A percentile compares a stretch with the other conserved stretches of the same genome.
Evolutionary conservation across 805 yeast genomes (phyloP).

Genomic region (Myxozyma neotropica): DNA sequence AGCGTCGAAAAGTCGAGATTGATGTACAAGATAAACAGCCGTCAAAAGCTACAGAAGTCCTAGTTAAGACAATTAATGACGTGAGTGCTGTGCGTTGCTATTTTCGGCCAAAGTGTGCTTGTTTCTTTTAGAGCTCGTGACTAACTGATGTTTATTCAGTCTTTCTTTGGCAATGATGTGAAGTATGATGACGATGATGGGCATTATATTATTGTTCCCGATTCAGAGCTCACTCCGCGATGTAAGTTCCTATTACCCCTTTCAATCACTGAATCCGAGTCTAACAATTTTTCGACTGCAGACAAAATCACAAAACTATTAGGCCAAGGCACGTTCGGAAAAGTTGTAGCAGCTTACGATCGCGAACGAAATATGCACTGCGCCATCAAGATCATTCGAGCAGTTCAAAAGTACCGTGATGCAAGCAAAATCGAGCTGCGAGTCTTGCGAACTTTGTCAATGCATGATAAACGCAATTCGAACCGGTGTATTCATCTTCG

Average conservation of each 20-base stretch:
- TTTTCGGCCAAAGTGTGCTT: no score
- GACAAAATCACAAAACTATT: constrained; percentile 67
- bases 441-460: constrained; percentile 71
- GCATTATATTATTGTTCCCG: constrained; percentile 43
- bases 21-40: constrained; percentile 32
- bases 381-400: constrained; percentile 90
- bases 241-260: constrained; percentile 7
- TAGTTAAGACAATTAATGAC: constrained; percentile 37
- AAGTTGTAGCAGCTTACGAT: constrained; percentile 84
- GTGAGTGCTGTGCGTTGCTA: constrained; percentile 12
- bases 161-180: constrained; percentile 1
- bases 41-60: constrained; percentile 39
- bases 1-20: constrained; percentile 21
- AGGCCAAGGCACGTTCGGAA: constrained; percentile 94
- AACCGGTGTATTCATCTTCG: constrained; percentile 82
- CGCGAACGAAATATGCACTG: constrained; percentile 58
- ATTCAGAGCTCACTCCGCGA: constrained; percentile 41
- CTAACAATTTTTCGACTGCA: constrained; percentile 59
- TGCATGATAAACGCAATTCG: constrained; percentile 65
- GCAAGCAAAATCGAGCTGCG: constrained; percentile 93
- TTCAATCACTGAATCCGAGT: neutral
- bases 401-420: constrained; percentile 91
- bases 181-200: constrained; percentile 44
- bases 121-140: neutral
- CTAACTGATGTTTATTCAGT: neutral